Base-by-base conservation (phyloP, 768 basidiomycete species). In the Auriscalpium vulgare region DNA sequence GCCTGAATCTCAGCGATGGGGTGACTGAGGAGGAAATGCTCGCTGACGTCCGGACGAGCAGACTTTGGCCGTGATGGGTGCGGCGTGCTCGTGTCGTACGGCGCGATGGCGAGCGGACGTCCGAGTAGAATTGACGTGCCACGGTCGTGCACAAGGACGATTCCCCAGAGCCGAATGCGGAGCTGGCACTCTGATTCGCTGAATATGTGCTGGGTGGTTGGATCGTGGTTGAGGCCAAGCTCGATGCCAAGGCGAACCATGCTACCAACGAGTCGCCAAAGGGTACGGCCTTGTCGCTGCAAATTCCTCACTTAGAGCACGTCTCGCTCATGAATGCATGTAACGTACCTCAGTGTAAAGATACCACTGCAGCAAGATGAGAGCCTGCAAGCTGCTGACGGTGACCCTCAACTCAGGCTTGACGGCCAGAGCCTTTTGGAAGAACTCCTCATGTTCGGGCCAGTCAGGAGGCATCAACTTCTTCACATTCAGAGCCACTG, bases 41-140 rank as follows among this genome's bases (percentile, higher is more conserved):
- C 87, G 3, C 88, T 88, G 61, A 86, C 81, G 50, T 87, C 82
- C 46, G 69, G 68, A 46, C 65, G 65, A 10, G 64, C 57, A 23
- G 74, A 72, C 64, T 75, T 73, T 23, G 74, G 61, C 9, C 81
- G 81, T 43, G 76, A 72, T 1, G 90, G 88, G 48, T 76, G 81
- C 1, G 89, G 87, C 0, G 90, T 90, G 66, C 88, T 92, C 34
- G 85, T 84, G 64, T 92, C 90, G n/a, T 81, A 82, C 3, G 90
- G 88, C 4, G 87, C 72, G 47, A 93, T 91, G 8, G 84, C 90
- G 19, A 92, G 79, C 1, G 91, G 91, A 10, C 91, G 85, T 11
- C 91, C 91, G 11, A 93, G 83, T 23, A 91, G 82, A 66, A 93
- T 85, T 37, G 90, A 89, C 3, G 91, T 93, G 40, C 91, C 91